Conservation (phyloP, 192 early-diverging fungal genomes). For the Backusella westeae region DNA sequence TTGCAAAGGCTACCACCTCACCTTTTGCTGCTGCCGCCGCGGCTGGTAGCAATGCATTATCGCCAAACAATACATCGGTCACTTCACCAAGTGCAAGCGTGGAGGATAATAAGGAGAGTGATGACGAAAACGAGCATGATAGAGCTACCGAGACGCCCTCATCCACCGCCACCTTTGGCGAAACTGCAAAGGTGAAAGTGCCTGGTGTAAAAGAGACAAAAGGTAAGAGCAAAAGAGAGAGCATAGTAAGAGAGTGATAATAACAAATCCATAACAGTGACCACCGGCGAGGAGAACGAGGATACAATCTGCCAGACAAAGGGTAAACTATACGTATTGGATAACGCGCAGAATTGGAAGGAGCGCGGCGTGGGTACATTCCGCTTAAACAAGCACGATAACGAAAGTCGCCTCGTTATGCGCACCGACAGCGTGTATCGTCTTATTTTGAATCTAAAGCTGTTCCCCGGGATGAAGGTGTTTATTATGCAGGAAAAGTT, state of each 20-base stretch:
- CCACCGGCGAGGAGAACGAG: slow-evolving; percentile 45
- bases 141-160: background rate
- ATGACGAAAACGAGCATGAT: slow-evolving; percentile 8
- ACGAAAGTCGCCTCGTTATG: slow-evolving; percentile 34
- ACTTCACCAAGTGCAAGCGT: slow-evolving; percentile 3
- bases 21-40: slow-evolving; percentile 34
- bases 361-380: slow-evolving; percentile 44
- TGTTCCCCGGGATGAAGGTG: slow-evolving; percentile 40
- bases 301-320: slow-evolving; percentile 31
- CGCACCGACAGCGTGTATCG: slow-evolving; percentile 41
- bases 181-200: slow-evolving; percentile 27
- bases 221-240: slow-evolving; percentile 15
- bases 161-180: slow-evolving; percentile 21
- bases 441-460: slow-evolving; percentile 39
- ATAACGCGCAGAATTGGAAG: slow-evolving; percentile 30
- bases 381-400: slow-evolving; percentile 26
- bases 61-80: slow-evolving; percentile 11
- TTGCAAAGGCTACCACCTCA: slow-evolving; percentile 33
- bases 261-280: slow-evolving; percentile 14
- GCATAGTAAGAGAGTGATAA: background rate
- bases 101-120: slow-evolving; percentile 17
- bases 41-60: slow-evolving; percentile 15
- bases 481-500: slow-evolving; percentile 40
- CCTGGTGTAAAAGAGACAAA: slow-evolving; percentile 30
- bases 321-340: slow-evolving; percentile 40